phyloP scores from a whole-genome alignment of 345 rosid species.

The Excoecaria agallocha region DNA sequence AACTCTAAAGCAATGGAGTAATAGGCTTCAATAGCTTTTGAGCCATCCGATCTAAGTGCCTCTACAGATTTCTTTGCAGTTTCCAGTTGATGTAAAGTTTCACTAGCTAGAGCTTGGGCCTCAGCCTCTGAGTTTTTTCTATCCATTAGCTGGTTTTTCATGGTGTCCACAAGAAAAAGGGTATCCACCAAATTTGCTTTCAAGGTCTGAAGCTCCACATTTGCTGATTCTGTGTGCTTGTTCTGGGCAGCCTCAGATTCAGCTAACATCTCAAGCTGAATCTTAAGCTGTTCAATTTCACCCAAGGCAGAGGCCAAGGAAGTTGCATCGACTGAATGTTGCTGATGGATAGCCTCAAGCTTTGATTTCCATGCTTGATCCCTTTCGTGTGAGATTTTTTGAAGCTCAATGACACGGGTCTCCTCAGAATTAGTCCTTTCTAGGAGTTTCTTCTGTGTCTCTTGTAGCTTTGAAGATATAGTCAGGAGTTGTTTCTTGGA shows the following conservation, averaged over 20 bases:
- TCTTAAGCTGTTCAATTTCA: conserved; percentile 76
- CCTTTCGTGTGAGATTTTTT: conserved; percentile 67
- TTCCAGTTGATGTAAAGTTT: conserved; percentile 62
- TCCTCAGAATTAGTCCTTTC: conserved; percentile 78
- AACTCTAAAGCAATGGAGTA: conserved; percentile 51
- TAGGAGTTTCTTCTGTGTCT: conserved; percentile 55
- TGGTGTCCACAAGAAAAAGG: conserved; percentile 59
- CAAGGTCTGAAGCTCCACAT: conserved; percentile 58
- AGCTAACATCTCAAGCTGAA: conserved; percentile 58
- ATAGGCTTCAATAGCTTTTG: conserved; percentile 58
- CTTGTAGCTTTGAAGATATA: conserved; percentile 54
- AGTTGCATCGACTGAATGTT: conserved; percentile 66
- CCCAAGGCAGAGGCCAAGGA: conserved; percentile 73
- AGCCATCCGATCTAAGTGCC: conserved; percentile 53
- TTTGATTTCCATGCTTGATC: conserved; percentile 86
- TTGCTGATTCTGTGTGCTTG: conserved; percentile 48
- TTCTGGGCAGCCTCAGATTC: conserved; percentile 57
- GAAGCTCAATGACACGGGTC: conserved; percentile 61
- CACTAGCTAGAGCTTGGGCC: conserved; percentile 52
- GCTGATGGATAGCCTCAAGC: conserved; percentile 80
- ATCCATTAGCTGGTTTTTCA: conserved; percentile 61
- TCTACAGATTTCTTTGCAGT: conserved; percentile 58
- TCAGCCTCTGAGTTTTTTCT: conserved; percentile 73
- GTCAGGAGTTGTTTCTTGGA: conserved; percentile 55
- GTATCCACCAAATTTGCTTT: conserved; percentile 65